A percentile compares a stretch with the other conserved stretches of the same genome.
phyloP scores from a whole-genome alignment of 495 filamentous ascomycete genomes.

The Aspergillus campestris region DNA sequence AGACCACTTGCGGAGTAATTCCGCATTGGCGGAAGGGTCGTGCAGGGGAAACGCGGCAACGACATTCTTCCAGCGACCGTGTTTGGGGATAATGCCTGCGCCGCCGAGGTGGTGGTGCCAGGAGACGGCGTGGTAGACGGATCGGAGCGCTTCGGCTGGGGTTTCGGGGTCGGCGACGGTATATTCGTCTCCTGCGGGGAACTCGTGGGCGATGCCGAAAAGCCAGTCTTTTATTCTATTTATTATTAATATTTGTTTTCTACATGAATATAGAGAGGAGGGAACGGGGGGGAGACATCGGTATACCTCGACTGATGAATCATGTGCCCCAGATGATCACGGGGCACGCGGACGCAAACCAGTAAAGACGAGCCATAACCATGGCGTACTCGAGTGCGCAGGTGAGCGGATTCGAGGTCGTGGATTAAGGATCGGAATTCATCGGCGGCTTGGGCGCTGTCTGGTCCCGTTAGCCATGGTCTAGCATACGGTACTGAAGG shows the following conservation, averaged over 20 bases:
- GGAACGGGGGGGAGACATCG: not conserved
- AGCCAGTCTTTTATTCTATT: conserved; percentile 88
- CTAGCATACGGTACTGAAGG: too few relatives aligned
- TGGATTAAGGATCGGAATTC: conserved; percentile 69
- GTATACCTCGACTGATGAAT: conserved; percentile 56
- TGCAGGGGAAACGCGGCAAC: conserved; percentile 85
- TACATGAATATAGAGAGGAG: not conserved
- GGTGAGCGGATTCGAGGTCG: conserved; percentile 62
- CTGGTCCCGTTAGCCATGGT: conserved; percentile 40
- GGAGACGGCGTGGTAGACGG: conserved; percentile 80
- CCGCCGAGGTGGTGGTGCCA: conserved; percentile 73
- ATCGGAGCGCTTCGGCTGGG: conserved; percentile 83
- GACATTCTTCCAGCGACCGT: conserved; percentile 76
- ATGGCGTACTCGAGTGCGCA: conserved; percentile 76
- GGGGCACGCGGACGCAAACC: conserved; percentile 64
- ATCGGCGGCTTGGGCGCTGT: conserved; percentile 56
- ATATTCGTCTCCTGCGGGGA: conserved; percentile 47
- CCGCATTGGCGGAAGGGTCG: conserved; percentile 73
- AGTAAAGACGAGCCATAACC: conserved; percentile 68
- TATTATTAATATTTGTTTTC: conserved; percentile 1
- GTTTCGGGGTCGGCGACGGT: conserved; percentile 55
- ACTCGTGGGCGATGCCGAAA: conserved; percentile 65
- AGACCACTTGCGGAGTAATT: conserved; percentile 79
- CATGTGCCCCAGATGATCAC: conserved; percentile 36
- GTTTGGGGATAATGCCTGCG: conserved; percentile 74